Conservation (phyloP, 441 rosid genomes). For the Gossypium aridum region DNA sequence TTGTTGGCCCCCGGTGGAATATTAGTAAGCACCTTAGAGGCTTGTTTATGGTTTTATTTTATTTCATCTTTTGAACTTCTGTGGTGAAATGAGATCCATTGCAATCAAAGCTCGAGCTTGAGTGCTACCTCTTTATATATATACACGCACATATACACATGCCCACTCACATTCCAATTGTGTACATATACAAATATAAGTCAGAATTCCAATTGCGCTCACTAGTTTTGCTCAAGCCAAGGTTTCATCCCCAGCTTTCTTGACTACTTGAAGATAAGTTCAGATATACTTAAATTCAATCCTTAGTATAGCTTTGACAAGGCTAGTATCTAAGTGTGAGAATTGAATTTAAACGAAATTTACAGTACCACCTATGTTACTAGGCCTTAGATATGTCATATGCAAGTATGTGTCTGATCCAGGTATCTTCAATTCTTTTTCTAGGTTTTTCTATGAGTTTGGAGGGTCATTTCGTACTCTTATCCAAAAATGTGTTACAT, state of each 20-base stretch:
- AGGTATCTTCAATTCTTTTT: neutral
- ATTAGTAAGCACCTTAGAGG: conserved; percentile 42
- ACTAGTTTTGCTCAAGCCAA: neutral
- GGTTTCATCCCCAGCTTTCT: neutral
- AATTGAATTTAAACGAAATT: neutral
- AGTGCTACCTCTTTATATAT: neutral
- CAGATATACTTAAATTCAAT: neutral
- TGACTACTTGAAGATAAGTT: neutral
- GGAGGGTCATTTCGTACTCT: neutral
- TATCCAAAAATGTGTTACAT: neutral
- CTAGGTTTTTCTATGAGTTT: neutral
- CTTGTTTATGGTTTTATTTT: conserved; percentile 1
- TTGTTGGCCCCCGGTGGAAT: conserved; percentile 73
- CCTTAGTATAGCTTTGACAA: neutral
- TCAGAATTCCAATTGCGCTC: neutral
- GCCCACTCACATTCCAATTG: neutral
- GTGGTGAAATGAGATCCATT: neutral
- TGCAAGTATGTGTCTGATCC: neutral
- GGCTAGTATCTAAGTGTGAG: neutral
- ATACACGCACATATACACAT: neutral
- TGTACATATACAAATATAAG: neutral
- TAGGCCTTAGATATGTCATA: neutral
- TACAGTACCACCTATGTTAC: neutral
- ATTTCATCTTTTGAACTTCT: neutral
- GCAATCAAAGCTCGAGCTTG: neutral